Conservation (phyloP, 257 asterid genomes). For the Marsdenia floribunda region DNA sequence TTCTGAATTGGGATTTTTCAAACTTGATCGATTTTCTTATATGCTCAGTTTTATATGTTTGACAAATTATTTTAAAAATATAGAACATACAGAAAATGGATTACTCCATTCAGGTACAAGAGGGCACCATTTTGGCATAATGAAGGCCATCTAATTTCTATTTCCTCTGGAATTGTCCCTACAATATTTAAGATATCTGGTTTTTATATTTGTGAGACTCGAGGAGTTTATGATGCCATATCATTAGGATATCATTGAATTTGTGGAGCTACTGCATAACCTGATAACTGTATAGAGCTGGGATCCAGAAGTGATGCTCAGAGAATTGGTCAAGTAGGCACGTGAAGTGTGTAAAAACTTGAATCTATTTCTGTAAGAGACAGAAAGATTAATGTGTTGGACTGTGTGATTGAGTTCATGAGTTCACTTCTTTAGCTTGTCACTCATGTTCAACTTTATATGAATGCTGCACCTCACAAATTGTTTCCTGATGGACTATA, state of each 20-base stretch:
- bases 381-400: not conserved
- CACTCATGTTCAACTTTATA: not conserved
- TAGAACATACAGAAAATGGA: not conserved
- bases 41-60: not conserved
- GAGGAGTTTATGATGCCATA: not conserved
- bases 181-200: not conserved
- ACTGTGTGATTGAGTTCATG: not conserved
- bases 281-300: not conserved
- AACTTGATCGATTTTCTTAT: not conserved
- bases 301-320: not conserved
- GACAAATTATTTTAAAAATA: not conserved
- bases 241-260: not conserved
- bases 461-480: not conserved
- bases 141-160: not conserved
- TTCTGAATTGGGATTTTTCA: not conserved
- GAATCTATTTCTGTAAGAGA: not conserved
- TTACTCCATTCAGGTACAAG: not conserved
- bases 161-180: not conserved
- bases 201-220: not conserved
- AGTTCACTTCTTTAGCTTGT: not conserved
- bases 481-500: conserved; percentile 21
- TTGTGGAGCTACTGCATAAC: not conserved
- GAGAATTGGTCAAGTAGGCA: conserved; percentile 4
- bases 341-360: not conserved
- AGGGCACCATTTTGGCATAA: not conserved